Conservation (phyloP, 371 early-diverging fungal genomes). For the Amoeboradix gromovi region DNA sequence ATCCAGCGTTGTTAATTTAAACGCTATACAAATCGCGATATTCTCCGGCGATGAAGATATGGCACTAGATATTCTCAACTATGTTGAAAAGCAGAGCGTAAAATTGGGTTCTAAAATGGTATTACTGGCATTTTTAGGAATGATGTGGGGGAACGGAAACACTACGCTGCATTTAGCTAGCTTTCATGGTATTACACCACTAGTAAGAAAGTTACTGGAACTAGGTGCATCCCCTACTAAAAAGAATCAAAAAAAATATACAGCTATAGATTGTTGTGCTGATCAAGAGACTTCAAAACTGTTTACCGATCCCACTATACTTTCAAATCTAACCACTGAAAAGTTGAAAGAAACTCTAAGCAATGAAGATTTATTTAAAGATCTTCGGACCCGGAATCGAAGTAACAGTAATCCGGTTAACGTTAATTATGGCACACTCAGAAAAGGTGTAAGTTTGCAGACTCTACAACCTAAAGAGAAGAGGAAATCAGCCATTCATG, state of each 20-base stretch:
- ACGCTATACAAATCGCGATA: constrained; percentile 28
- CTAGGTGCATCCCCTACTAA: constrained; percentile 23
- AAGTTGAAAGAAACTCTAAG: not conserved
- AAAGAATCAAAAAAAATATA: constrained; percentile 18
- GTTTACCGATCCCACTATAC: not conserved
- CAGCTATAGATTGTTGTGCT: not conserved
- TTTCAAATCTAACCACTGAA: not conserved
- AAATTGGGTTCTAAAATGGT: constrained; percentile 24
- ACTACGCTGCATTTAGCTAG: constrained; percentile 34
- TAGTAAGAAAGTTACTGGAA: constrained; percentile 25
- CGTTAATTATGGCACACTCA: not conserved
- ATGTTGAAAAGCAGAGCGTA: constrained; percentile 19
- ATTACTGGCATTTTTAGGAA: constrained; percentile 31
- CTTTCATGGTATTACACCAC: constrained; percentile 29
- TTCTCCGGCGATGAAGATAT: constrained; percentile 29
- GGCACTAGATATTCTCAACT: constrained; percentile 24
- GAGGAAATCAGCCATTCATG: not conserved
- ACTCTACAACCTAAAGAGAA: not conserved
- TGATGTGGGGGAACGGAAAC: constrained; percentile 34
- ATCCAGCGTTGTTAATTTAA: constrained; percentile 7
- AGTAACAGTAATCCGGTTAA: not conserved
- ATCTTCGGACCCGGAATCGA: not conserved
- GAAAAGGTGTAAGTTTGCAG: not conserved
- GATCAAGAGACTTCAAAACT: not conserved
- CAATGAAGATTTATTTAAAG: not conserved